phyloP scores from a whole-genome alignment of 768 basidiomycete genomes.

The Paxillus ammoniavirescens region DNA sequence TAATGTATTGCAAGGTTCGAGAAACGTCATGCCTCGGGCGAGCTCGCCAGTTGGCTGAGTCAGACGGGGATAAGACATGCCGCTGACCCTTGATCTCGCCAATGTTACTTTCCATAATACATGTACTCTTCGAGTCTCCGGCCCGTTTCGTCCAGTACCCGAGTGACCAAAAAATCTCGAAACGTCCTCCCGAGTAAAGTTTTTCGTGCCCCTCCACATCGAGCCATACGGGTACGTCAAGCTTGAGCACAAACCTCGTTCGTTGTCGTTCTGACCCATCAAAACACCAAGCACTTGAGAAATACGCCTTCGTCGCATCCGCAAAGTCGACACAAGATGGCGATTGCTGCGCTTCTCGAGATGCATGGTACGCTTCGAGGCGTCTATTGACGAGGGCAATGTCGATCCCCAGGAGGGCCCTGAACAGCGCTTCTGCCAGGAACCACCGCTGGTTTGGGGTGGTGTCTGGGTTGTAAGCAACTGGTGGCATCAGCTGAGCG shows the following conservation, averaged over 20 bases:
- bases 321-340: background rate
- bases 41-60: background rate
- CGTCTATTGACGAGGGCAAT: background rate
- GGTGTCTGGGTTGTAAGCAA: background rate
- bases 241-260: slow-evolving; percentile 10
- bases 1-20: background rate
- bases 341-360: background rate
- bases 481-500: background rate
- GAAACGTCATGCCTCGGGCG: background rate
- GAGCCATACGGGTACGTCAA: slow-evolving; percentile 22
- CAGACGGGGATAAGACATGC: background rate
- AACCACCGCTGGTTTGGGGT: background rate
- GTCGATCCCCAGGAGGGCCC: background rate
- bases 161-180: background rate
- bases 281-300: slow-evolving; percentile 1
- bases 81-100: background rate
- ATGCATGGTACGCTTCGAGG: background rate
- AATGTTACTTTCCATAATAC: background rate
- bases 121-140: background rate
- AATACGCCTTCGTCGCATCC: background rate
- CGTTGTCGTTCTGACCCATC: slow-evolving; percentile 11
- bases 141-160: background rate
- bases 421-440: background rate
- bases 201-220: background rate
- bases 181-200: background rate